Evolutionary conservation across 805 yeast genomes (phyloP), one percentile per base, ranked within the genome.

Genomic region (Candida sakaeoensis): DNA sequence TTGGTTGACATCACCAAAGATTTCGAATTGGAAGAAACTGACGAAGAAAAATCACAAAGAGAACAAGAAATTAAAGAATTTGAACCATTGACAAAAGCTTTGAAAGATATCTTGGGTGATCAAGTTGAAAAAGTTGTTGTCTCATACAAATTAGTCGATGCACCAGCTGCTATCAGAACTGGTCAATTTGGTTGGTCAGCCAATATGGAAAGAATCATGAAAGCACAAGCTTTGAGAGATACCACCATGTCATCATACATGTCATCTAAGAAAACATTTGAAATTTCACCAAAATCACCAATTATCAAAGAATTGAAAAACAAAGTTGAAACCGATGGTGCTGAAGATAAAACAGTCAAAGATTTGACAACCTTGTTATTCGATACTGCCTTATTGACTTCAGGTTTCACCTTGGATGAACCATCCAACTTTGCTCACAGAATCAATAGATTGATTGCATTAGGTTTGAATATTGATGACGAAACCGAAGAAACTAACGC

Each of bases 181-280:
- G 98, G 97, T 56, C 98, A 93, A 78, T 93, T 93, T 70, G 99
- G 99, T 70, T 93, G 99, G 99, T 93, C 99, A 55, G 99, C 99
- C 62, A 93, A 93, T 80, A 93, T 93, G 99, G 99, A 93, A 80
- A 91, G 99, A 85, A 93, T 93, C 80, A 93, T 93, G 99, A 93
- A 93, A 80, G 99, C 99, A 48, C 99, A 93, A 79, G 99, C 99
- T 58, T 77, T 93, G 61, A 89, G 98, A 78, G 99, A 93, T 72
- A 86, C 95, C 57, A 79, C 95, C 57, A 93, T 93, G 99, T 89
- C 98, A 30, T 81, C 96, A 49, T 93, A 93, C 93, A 93, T 93
- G 99, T 85, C 98, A 36, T 93, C 99, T 42, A 93, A 93, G 89
- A 93, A 93, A 84, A 93, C 93, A 63, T 88, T 93, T 60, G 99